These are phyloP conservation scores for Desmodesmus armatus DNA, from an alignment of 139 green algal species.

Conservation along the genomic window DNA sequence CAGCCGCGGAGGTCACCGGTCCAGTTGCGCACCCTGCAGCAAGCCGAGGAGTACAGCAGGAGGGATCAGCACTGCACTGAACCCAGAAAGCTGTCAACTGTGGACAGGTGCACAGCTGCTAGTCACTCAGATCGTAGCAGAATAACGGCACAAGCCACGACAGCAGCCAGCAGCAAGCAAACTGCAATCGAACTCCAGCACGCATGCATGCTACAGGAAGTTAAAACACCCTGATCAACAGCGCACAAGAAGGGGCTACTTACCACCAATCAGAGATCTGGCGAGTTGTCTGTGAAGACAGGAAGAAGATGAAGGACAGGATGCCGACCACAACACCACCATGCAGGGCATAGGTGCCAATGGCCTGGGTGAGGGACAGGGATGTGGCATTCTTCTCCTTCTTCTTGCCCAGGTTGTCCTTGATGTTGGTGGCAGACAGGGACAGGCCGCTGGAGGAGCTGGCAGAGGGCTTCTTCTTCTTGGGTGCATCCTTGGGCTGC, in stretches of 20 bases:
- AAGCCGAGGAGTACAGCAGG: background rate
- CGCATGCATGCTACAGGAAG: background rate
- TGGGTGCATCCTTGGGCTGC: conserved; percentile 33
- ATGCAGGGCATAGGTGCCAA: conserved; percentile 42
- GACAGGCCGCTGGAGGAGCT: conserved; percentile 39
- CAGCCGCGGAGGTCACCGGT: conserved; percentile 46
- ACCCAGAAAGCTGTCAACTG: background rate
- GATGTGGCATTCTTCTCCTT: background rate
- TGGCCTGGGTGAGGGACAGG: conserved; percentile 33
- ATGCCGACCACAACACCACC: conserved; percentile 38
- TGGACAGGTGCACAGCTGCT: background rate
- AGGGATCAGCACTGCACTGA: too few species aligned
- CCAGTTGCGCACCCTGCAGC: conserved; percentile 57
- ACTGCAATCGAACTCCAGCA: too few species aligned
- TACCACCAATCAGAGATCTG: conserved; percentile 63
- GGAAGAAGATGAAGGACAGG: conserved; percentile 63
- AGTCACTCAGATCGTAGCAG: background rate
- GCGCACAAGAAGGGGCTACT: conserved; percentile 22
- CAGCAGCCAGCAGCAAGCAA: too few species aligned
- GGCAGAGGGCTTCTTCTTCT: conserved; percentile 23
- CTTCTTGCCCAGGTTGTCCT: conserved; percentile 35
- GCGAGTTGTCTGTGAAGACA: conserved; percentile 58
- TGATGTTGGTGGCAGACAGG: conserved; percentile 49
- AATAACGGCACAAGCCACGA: too few species aligned
- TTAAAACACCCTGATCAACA: too few species aligned